Evolutionary conservation across 208 protist genomes (phyloP), one percentile per base, ranked within the genome.

Genomic region (Leishmania gerbilli): DNA sequence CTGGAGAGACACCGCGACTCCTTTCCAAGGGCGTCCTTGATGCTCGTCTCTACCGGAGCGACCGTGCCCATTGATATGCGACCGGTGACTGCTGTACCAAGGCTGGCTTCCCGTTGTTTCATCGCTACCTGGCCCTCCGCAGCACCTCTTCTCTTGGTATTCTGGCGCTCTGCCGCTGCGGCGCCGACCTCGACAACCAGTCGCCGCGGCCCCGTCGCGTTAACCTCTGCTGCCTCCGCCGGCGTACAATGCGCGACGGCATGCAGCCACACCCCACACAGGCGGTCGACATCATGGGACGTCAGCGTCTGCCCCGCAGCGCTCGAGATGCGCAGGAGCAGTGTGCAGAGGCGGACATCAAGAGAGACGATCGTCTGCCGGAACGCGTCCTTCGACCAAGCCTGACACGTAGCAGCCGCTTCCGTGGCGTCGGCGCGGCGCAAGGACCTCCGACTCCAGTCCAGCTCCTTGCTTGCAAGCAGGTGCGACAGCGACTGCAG

Each of bases 251-350:
- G 83, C 42, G 82, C 55, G n/a, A 91, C 74, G 55, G 89, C 87
- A 71, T 81, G 80, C 78, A 96, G 77, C 92, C 92, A 96, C 31
- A 89, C 72, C n/a, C 89, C 85, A 74, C 91, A 92, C 6, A 96
- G 84, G 19, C 71, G 82, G 77, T 95, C 93, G 21, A 96, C 87
- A 76, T 92, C 91, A 64, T 89, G 83, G 19, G 92, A 89, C 40
- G 67, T 87, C 17, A 96, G 71, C n/a, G 89, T 81, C 78, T 84
- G 58, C 40, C 88, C 87, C 4, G 91, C 65, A 24, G 55, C 58
- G 15, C 89, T 91, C 15, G 93, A 86, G 31, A 93, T 80, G 45
- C 81, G 85, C 17, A 96, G 84, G 40, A 94, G 82, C 34, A 84
- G 83, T 11, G 81, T 82, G 64, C 93, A 96, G 13, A 94, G 76